A percentile compares a stretch with the other conserved stretches of the same genome.
Conservation (phyloP, 176 grass and related monocot species). For the Rhynchospora tenuis region DNA sequence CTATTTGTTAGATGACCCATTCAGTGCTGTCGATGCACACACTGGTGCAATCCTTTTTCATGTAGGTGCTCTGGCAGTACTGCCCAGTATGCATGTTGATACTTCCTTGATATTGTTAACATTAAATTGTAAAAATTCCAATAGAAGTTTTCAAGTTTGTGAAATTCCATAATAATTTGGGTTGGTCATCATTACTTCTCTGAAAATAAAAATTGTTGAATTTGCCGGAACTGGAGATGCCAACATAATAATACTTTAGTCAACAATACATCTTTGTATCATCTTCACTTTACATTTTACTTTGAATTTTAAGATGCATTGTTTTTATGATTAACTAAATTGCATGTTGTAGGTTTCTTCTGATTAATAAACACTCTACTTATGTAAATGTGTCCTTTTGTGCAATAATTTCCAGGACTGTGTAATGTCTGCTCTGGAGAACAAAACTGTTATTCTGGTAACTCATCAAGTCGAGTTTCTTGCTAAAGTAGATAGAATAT, state of each 20-base stretch:
- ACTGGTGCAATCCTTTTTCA: conserved; percentile 63
- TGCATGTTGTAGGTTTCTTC: background rate
- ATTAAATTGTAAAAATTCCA: background rate
- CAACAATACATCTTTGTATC: background rate
- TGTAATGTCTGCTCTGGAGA: conserved; percentile 49
- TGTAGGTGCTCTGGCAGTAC: conserved; percentile 28
- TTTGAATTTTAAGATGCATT: background rate
- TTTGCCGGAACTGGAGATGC: background rate
- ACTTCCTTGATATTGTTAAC: background rate
- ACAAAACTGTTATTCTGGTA: conserved; percentile 78
- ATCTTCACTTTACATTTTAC: background rate
- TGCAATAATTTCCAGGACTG: conserved; percentile 48
- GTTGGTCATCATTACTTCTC: background rate
- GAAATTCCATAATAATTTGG: background rate
- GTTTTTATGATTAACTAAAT: background rate
- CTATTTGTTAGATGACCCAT: conserved; percentile 76
- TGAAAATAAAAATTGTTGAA: background rate
- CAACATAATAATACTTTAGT: background rate
- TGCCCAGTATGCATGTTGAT: background rate
- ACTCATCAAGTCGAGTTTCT: conserved; percentile 95
- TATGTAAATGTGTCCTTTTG: background rate
- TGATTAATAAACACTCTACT: background rate
- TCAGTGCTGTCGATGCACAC: conserved; percentile 76
- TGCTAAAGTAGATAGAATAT: conserved; percentile 64
- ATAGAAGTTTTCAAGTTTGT: background rate